Evolutionary conservation across 2,329 filamentous ascomycete genomes (phyloP).

Genomic region (Cladorrhinum sp.): DNA sequence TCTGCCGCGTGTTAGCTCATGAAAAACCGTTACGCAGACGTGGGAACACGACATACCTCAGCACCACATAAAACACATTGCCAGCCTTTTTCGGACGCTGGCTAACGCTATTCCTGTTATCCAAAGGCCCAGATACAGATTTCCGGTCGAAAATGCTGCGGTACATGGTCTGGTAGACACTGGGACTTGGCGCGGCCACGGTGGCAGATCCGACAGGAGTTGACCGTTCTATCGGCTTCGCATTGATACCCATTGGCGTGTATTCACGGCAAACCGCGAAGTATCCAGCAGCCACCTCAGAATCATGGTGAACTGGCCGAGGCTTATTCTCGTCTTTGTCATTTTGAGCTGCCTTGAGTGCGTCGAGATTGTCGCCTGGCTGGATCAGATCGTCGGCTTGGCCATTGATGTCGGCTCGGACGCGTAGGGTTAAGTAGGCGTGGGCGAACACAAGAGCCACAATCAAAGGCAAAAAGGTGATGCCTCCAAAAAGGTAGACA

Average conservation of each 20-base stretch:
- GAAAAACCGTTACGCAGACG: background rate
- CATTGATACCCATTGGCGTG: conserved; percentile 85
- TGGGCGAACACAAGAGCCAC: conserved; percentile 60
- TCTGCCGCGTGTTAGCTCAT: conserved; percentile 43
- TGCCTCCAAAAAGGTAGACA: conserved; percentile 78
- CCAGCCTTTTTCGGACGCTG: conserved; percentile 63
- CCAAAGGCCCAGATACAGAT: conserved; percentile 44
- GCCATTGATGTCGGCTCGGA: conserved; percentile 40
- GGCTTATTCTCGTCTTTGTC: conserved; percentile 62
- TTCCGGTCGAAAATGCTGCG: conserved; percentile 90
- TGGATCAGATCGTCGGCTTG: conserved; percentile 46
- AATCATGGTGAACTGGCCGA: conserved; percentile 52
- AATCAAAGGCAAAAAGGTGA: conserved; percentile 81
- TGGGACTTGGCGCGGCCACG: conserved; percentile 77
- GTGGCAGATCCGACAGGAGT: conserved; percentile 74
- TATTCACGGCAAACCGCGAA: conserved; percentile 96
- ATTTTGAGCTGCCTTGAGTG: conserved; percentile 59
- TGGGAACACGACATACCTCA: conserved; percentile 58
- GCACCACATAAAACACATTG: conserved; percentile 89
- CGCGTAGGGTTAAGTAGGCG: conserved; percentile 66
- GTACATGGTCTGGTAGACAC: conserved; percentile 98
- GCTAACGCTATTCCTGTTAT: conserved; percentile 46
- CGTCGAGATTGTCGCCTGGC: conserved; percentile 61
- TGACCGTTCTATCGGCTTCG: conserved; percentile 82
- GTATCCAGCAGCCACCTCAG: conserved; percentile 83